A percentile compares a stretch with the other conserved stretches of the same genome.
Evolutionary conservation across 495 filamentous ascomycete genomes (phyloP).

Genomic region (Podospora anserina): DNA sequence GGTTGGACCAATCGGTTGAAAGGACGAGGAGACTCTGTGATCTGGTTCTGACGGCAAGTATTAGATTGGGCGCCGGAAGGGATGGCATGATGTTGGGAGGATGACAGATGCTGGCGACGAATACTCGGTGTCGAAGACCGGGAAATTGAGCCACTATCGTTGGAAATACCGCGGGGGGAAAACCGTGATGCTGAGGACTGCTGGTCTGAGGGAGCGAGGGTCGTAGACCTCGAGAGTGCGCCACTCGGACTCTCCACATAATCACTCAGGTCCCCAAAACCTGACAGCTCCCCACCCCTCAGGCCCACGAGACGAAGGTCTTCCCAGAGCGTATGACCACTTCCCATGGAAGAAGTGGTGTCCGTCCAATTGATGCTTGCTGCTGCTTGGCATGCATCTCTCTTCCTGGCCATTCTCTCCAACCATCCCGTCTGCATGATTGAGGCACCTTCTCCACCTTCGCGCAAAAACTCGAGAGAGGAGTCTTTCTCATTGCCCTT

Average conservation of each 20-base stretch:
- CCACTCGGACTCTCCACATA: not conserved
- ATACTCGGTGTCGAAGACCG: not conserved
- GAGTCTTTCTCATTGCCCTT: not conserved
- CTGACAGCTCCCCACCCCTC: not conserved
- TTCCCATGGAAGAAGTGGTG: not conserved
- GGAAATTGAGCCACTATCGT: too few relatives aligned
- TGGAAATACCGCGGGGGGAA: too few relatives aligned
- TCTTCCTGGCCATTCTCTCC: not conserved
- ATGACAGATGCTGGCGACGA: not conserved
- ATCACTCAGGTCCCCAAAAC: not conserved
- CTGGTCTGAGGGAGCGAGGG: not conserved
- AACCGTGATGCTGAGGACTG: not conserved
- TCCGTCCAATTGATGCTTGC: not conserved
- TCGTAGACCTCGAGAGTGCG: not conserved
- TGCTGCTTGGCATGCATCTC: not conserved
- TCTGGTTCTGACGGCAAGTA: not conserved
- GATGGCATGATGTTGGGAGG: not conserved
- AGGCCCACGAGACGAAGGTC: not conserved
- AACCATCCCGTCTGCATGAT: not conserved
- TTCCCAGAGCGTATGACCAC: not conserved
- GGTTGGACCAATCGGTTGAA: too few relatives aligned
- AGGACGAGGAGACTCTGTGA: too few relatives aligned
- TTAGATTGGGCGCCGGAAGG: not conserved
- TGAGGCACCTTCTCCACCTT: not conserved
- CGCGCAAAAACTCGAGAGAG: not conserved